Evolutionary conservation across 305 asterid species (phyloP).

Genomic region (Fraxinus latifolia): DNA sequence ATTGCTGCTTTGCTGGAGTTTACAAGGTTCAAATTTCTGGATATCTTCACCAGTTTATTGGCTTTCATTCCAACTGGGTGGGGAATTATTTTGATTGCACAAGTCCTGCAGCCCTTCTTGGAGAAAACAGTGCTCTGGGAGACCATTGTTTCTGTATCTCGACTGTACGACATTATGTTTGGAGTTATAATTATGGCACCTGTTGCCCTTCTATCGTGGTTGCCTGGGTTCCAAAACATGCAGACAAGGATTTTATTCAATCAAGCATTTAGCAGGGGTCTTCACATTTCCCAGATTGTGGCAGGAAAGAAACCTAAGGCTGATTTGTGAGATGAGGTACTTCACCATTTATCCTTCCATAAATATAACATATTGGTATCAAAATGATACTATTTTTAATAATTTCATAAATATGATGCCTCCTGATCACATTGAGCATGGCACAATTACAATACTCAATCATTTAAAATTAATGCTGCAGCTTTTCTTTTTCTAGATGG

Average conservation of each 20-base stretch:
- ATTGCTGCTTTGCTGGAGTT: constrained; percentile 47
- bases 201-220: constrained; percentile 55
- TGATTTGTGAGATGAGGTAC: constrained; percentile 47
- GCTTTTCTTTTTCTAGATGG: background rate
- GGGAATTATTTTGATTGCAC: constrained; percentile 54
- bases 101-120: constrained; percentile 50
- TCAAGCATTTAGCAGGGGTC: constrained; percentile 69
- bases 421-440: background rate
- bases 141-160: constrained; percentile 44
- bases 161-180: constrained; percentile 56
- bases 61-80: constrained; percentile 70
- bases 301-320: constrained; percentile 58
- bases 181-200: constrained; percentile 62
- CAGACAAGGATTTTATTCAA: constrained; percentile 66
- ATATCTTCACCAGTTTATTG: constrained; percentile 53
- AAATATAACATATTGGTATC: background rate
- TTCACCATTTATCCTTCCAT: background rate
- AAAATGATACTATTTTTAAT: background rate
- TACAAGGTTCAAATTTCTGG: constrained; percentile 44
- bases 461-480: background rate
- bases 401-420: background rate
- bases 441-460: background rate
- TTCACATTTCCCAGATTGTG: constrained; percentile 63
- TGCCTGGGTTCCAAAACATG: constrained; percentile 71
- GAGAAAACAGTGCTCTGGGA: constrained; percentile 49